phyloP scores from a whole-genome alignment of 2,329 filamentous ascomycete genomes.

The Trichoderma semiorbis region DNA sequence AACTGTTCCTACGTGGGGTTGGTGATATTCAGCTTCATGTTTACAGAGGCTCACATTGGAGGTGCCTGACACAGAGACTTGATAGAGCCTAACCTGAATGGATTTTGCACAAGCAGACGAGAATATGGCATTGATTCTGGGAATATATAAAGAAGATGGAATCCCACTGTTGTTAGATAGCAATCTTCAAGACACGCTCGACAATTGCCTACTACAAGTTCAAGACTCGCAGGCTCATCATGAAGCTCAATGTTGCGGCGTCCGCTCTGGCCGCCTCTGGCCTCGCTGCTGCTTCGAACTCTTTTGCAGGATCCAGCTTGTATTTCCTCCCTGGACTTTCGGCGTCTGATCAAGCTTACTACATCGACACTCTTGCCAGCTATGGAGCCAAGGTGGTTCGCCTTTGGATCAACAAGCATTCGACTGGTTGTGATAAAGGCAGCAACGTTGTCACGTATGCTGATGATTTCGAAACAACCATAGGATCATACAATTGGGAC shows the following conservation, averaged over 20 bases:
- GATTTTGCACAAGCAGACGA: background rate
- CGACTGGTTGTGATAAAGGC: constrained; percentile 20
- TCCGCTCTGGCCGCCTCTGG: constrained; percentile 1
- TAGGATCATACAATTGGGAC: constrained; percentile 22
- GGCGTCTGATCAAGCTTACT: constrained; percentile 20
- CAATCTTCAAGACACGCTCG: background rate
- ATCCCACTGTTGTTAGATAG: background rate
- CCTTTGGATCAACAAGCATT: constrained; percentile 19
- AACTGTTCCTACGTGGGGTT: background rate
- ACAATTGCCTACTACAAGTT: background rate
- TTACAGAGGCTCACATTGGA: background rate
- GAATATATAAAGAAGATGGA: background rate
- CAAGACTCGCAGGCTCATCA: background rate
- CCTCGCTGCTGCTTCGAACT: constrained; percentile 6
- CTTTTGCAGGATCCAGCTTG: constrained; percentile 22
- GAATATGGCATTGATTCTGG: background rate
- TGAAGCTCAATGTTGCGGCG: background rate
- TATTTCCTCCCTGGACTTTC: constrained; percentile 23
- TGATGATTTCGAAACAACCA: constrained; percentile 19
- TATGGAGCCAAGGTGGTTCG: constrained; percentile 22
- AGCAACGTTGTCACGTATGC: constrained; percentile 17
- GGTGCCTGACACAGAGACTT: background rate
- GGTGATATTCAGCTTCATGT: background rate
- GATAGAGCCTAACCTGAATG: background rate
- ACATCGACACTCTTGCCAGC: constrained; percentile 19